phyloP scores from a whole-genome alignment of 148 eudicot species.

The Cornus suecica region DNA sequence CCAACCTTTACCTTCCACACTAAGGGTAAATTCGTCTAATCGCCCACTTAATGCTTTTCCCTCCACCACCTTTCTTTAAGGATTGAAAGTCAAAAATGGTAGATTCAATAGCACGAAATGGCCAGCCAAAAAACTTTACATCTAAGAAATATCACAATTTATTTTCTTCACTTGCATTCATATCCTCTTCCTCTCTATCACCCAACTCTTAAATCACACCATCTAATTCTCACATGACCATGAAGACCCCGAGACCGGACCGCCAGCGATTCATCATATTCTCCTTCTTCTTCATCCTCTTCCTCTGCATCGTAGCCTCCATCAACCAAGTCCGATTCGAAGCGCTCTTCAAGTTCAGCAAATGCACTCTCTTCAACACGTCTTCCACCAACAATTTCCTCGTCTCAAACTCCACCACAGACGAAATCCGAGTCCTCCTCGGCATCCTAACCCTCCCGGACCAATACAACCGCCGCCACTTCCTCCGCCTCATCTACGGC shows the following conservation, averaged over 20 bases:
- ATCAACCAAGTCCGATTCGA: constrained; percentile 58
- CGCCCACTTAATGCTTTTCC: neutral
- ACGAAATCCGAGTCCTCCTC: constrained; percentile 61
- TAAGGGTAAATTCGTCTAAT: neutral
- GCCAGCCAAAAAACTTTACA: constrained; percentile 22
- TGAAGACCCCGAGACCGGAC: constrained; percentile 34
- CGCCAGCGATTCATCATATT: constrained; percentile 56
- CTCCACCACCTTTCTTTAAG: constrained; percentile 19
- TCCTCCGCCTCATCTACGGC: constrained; percentile 78
- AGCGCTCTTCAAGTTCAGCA: constrained; percentile 30
- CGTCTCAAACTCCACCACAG: constrained; percentile 9
- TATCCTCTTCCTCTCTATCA: neutral
- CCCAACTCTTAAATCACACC: neutral
- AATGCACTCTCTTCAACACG: constrained; percentile 38
- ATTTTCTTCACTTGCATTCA: neutral
- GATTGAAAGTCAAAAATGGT: constrained; percentile 24
- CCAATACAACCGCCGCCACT: constrained; percentile 71
- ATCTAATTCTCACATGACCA: constrained; percentile 9
- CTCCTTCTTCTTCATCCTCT: constrained; percentile 56
- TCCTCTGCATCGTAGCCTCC: constrained; percentile 72
- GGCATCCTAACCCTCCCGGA: constrained; percentile 86
- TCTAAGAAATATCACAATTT: constrained; percentile 1
- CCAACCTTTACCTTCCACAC: neutral
- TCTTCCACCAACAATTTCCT: constrained; percentile 2
- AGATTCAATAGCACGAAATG: constrained; percentile 12